Evolutionary conservation across 1,139 yeast species (phyloP).

Genomic region (Candida sanyaensis): DNA sequence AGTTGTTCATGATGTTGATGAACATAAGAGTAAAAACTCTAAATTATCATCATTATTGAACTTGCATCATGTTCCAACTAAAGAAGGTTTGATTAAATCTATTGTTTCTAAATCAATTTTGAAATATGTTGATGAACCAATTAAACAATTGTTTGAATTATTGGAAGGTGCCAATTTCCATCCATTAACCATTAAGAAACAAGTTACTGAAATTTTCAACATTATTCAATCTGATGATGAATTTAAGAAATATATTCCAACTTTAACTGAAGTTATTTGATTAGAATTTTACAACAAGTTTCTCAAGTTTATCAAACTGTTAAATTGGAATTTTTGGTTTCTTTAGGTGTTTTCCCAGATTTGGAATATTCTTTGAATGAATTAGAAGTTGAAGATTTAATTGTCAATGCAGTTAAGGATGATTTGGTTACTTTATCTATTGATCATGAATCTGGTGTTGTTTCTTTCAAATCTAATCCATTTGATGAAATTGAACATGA

Average conservation of each 20-base stretch:
- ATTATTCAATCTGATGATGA: conserved; percentile 62
- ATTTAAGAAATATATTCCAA: conserved; percentile 67
- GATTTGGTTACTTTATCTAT: conserved; percentile 77
- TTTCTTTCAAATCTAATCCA: conserved; percentile 78
- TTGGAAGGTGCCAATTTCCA: conserved; percentile 80
- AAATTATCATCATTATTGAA: conserved; percentile 82
- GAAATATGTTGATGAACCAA: conserved; percentile 71
- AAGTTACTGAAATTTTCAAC: conserved; percentile 61
- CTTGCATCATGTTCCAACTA: conserved; percentile 79
- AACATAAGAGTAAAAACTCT: conserved; percentile 64
- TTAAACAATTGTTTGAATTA: conserved; percentile 68
- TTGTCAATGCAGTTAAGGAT: conserved; percentile 81
- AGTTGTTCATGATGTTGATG: conserved; percentile 62
- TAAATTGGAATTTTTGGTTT: conserved; percentile 75
- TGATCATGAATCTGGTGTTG: conserved; percentile 81
- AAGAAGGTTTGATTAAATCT: conserved; percentile 70
- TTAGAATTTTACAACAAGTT: conserved; percentile 83
- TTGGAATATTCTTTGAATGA: conserved; percentile 57
- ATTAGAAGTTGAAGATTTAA: conserved; percentile 78
- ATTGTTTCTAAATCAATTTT: conserved; percentile 69
- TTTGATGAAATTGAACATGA: conserved; percentile 60
- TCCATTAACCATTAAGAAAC: conserved; percentile 73
- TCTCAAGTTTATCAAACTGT: conserved; percentile 85
- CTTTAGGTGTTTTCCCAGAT: conserved; percentile 73
- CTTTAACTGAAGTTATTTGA: conserved; percentile 81